Conservation (phyloP, 192 early-diverging fungal genomes). For the Umbelopsis ramanniana region DNA sequence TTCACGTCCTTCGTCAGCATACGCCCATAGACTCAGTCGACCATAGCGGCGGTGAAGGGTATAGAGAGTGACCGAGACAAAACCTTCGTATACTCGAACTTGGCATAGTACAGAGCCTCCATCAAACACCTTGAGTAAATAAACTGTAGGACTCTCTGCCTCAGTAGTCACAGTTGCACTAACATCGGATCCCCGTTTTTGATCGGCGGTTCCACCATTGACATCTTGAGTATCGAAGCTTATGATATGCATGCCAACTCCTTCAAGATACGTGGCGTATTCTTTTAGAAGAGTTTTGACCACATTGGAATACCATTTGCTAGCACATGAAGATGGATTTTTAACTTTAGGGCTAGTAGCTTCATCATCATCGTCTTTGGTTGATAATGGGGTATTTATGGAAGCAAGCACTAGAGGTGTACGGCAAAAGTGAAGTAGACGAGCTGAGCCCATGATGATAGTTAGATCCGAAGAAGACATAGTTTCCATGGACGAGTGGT, state of each 20-base stretch:
- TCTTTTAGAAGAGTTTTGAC: slow-evolving; percentile 48
- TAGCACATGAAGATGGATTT: background rate
- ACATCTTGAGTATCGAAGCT: slow-evolving; percentile 49
- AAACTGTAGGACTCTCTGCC: slow-evolving; percentile 49
- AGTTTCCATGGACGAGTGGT: background rate
- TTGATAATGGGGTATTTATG: slow-evolving; percentile 8
- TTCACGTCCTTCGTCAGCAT: slow-evolving; percentile 5
- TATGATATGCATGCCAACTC: slow-evolving; percentile 57
- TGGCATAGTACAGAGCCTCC: slow-evolving; percentile 65
- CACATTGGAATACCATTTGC: slow-evolving; percentile 48
- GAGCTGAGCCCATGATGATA: slow-evolving; percentile 53
- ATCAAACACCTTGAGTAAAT: slow-evolving; percentile 55
- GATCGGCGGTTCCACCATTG: background rate
- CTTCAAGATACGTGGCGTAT: slow-evolving; percentile 56
- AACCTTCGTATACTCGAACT: slow-evolving; percentile 53
- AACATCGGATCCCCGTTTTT: background rate
- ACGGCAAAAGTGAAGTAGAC: slow-evolving; percentile 59
- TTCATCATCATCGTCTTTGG: slow-evolving; percentile 17
- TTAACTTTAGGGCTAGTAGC: background rate
- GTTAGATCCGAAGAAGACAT: slow-evolving; percentile 41
- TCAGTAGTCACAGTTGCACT: slow-evolving; percentile 18
- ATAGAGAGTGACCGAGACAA: slow-evolving; percentile 62
- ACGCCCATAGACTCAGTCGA: slow-evolving; percentile 29
- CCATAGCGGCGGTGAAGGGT: slow-evolving; percentile 55
- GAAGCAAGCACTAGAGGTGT: slow-evolving; percentile 49